Evolutionary conservation across 768 basidiomycete genomes (phyloP), one percentile per base, ranked within the genome.

Genomic region (Mycena belliarum): DNA sequence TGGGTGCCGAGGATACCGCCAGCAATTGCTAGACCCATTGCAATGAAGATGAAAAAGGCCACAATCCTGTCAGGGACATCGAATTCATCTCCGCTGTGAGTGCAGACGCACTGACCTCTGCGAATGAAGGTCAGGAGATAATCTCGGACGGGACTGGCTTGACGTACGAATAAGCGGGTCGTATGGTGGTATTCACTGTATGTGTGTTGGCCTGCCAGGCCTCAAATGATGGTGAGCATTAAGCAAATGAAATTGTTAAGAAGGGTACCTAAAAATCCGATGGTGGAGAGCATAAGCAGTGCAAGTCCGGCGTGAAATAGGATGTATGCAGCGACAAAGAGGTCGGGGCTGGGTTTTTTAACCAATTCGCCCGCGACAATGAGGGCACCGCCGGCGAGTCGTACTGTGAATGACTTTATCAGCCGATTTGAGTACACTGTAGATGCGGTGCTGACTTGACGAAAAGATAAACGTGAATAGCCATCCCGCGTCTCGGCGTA

Each of bases 381-480:
- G 25, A 88, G 69, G 18, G 81, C 79, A 26, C 82, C 84, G 15
- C 81, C 82, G 9, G 84, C 72, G 40, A 87, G 74, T 40, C 87
- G 81, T 43, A 79, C 88, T 89, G 50, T 29, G 42, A 54, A 52
- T 61, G 37, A 16, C 4, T 38, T 6, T 20, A 20, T 32, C 45
- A 57, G 35, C n/a, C 5, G 37, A 15, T 3, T 2, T 42, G 44
- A 26, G 41, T 20, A 2, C 10, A 40, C 18, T 24, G 18, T 20
- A 41, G 12, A 41, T n/a, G 33, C 12, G 40, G 14, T 29, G 74
- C 83, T 67, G 59, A 86, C 87, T 70, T 42, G 80, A 59, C 12
- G 85, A 78, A 59, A 89, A 87, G 14, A 86, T 70, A 43, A 82
- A 75, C n/a, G 89, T 75, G 60, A 82, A 81, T n/a, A 88, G 69